Conservation (phyloP, 176 grass and related monocot genomes). For the Ampelocalamus luodianensis region DNA sequence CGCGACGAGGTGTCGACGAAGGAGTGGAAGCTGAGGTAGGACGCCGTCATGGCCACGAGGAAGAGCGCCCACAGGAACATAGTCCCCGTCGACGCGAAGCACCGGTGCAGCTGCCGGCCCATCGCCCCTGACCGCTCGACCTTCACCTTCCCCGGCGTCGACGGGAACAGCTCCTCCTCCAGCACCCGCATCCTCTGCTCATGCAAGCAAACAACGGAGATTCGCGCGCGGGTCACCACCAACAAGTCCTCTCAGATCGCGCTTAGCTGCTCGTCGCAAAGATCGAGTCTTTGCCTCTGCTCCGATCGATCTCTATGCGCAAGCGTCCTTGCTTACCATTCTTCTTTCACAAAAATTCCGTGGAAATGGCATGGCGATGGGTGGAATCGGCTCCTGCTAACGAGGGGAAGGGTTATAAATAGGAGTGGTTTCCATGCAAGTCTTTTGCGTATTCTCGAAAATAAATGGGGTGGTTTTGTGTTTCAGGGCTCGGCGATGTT, state of each 20-base stretch:
- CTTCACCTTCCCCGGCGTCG: conserved; percentile 84
- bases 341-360: neutral
- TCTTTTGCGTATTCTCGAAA: too few relatives aligned
- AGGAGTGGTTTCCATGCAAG: neutral
- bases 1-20: conserved; percentile 60
- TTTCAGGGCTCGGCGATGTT: conserved; percentile 45
- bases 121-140: conserved; percentile 53
- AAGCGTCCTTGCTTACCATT: neutral
- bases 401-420: conserved; percentile 48
- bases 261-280: neutral
- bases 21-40: conserved; percentile 72
- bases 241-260: neutral
- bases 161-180: conserved; percentile 66
- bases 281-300: neutral
- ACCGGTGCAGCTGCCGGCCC: conserved; percentile 63
- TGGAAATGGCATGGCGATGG: conserved; percentile 22
- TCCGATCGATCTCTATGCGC: neutral
- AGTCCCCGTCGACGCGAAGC: conserved; percentile 79
- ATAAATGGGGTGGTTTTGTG: neutral
- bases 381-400: conserved; percentile 31
- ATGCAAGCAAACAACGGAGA: conserved; percentile 13
- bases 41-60: conserved; percentile 62
- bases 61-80: conserved; percentile 78
- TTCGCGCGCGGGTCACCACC: too few relatives aligned
- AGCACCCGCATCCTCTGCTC: conserved; percentile 52